Evolutionary conservation across 345 rosid genomes (phyloP).

Genomic region (Brassica rapa): DNA sequence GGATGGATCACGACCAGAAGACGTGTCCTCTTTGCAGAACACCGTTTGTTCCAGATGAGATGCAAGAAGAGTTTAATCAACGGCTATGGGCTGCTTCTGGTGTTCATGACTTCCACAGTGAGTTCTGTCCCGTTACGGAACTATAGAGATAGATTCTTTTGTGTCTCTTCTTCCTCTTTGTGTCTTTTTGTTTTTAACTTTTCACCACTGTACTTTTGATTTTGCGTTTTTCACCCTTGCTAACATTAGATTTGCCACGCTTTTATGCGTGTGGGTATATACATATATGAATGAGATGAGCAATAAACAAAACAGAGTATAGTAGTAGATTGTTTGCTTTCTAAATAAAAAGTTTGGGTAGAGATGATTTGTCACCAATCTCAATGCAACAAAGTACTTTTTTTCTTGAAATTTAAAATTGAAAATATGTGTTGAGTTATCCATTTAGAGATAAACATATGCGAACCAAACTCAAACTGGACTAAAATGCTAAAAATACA

Average conservation of each 20-base stretch:
- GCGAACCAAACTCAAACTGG: background rate
- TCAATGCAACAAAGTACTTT: background rate
- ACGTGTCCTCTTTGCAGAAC: constrained; percentile 93
- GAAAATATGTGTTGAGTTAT: background rate
- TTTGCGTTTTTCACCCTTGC: constrained; percentile 9
- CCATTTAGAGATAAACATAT: background rate
- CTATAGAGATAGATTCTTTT: constrained; percentile 22
- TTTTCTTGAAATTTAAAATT: background rate
- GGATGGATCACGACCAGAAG: constrained; percentile 91
- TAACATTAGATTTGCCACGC: constrained; percentile 38
- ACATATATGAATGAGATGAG: constrained; percentile 33
- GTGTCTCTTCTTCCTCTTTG: background rate
- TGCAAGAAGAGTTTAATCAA: constrained; percentile 82
- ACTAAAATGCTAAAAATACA: background rate
- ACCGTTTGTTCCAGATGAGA: constrained; percentile 71
- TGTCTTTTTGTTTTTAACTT: background rate
- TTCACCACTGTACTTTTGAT: constrained; percentile 30
- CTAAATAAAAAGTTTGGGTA: background rate
- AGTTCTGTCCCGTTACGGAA: constrained; percentile 50
- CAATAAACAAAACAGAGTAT: constrained; percentile 12
- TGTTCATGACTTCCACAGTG: constrained; percentile 58
- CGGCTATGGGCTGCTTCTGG: constrained; percentile 77
- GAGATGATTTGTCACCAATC: background rate
- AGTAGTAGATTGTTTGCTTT: background rate
- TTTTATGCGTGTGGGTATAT: constrained; percentile 12